These are phyloP conservation scores for Abrus precatorius DNA, from an alignment of 306 rosid species.

Conservation along the genomic window DNA sequence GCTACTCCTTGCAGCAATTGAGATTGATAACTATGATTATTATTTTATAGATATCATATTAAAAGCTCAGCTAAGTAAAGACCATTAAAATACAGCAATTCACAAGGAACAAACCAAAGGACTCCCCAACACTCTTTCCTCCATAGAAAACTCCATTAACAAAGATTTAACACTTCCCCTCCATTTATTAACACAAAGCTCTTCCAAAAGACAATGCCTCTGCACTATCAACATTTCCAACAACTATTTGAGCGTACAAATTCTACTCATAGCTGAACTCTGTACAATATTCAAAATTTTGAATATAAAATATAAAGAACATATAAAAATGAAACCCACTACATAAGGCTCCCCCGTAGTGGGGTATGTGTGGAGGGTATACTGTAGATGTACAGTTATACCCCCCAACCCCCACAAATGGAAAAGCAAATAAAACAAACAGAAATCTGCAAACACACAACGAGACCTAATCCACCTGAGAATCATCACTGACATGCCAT, in stretches of 20 bases:
- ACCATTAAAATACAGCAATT: slow-evolving; percentile 2
- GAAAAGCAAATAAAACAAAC: neutral
- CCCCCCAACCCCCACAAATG: neutral
- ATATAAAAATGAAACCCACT: neutral
- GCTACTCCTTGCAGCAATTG: neutral
- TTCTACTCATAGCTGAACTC: neutral
- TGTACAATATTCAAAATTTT: neutral
- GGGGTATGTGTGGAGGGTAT: neutral
- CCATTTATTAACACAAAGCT: neutral
- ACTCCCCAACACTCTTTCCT: slow-evolving; percentile 4
- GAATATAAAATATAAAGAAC: neutral
- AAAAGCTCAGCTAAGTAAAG: neutral
- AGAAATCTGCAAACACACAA: neutral
- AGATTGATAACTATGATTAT: too few relatives aligned
- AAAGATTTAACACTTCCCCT: neutral
- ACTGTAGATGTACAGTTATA: neutral
- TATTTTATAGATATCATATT: too few relatives aligned
- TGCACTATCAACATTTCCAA: slow-evolving; percentile 3
- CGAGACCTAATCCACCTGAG: neutral
- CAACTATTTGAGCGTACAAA: neutral
- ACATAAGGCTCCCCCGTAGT: neutral
- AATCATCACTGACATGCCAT: neutral
- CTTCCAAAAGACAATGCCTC: neutral
- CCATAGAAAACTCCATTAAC: slow-evolving; percentile 1
- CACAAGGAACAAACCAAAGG: neutral